phyloP scores from a whole-genome alignment of 163 green algal species.

The Smithsoniella earleae region DNA sequence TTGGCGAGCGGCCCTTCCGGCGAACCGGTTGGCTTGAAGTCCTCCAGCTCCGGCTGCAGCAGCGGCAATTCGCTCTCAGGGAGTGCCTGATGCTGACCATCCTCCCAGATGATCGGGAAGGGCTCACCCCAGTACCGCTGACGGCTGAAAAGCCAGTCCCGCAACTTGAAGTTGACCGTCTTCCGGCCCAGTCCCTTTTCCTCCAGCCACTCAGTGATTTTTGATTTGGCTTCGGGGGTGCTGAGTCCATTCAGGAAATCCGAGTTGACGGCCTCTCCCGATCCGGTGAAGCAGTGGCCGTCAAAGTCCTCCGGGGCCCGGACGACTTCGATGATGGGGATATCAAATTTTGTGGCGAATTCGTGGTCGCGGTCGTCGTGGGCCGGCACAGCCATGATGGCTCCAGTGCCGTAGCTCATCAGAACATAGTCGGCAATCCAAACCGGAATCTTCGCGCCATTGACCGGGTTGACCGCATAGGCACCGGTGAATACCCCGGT shows the following conservation, averaged over 20 bases:
- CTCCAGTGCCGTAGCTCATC: constrained; percentile 81
- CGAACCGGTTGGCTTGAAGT: constrained; percentile 76
- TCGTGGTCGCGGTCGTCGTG: constrained; percentile 88
- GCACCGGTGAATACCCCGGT: constrained; percentile 84
- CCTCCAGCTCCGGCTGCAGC: constrained; percentile 73
- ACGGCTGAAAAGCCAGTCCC: constrained; percentile 95
- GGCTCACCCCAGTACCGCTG: constrained; percentile 99
- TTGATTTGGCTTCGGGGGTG: too few species aligned
- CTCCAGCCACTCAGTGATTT: too few species aligned
- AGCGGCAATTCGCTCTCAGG: constrained; percentile 75
- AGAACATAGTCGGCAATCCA: constrained; percentile 98
- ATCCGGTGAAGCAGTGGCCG: too few species aligned
- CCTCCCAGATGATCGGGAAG: constrained; percentile 87
- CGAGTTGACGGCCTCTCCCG: too few species aligned
- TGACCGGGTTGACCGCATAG: constrained; percentile 77
- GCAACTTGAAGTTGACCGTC: constrained; percentile 91
- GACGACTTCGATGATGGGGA: too few species aligned
- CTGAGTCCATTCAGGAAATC: too few species aligned
- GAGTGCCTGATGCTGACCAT: constrained; percentile 58
- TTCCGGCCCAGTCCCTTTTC: constrained; percentile 38
- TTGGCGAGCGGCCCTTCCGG: constrained; percentile 80
- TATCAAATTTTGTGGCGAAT: too few species aligned
- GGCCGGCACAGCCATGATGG: constrained; percentile 94
- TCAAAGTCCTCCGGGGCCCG: too few species aligned
- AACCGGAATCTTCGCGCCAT: constrained; percentile 71